Conservation (phyloP, 352 stramenopile species). For the Globisporangium megalacanthum region DNA sequence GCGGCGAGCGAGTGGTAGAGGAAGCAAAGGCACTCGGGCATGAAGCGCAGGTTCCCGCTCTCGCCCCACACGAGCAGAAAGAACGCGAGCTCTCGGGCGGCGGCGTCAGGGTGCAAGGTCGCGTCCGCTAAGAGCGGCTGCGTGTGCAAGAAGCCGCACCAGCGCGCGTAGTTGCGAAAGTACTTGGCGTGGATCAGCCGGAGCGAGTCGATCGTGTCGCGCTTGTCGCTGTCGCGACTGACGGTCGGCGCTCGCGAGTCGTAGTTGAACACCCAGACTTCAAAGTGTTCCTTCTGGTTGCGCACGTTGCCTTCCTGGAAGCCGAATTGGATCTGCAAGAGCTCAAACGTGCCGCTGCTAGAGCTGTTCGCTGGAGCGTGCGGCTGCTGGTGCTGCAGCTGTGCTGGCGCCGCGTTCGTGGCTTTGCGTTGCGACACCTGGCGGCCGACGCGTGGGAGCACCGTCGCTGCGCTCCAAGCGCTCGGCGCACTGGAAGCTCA, state of each 20-base stretch:
- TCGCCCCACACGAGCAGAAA: constrained; percentile 87
- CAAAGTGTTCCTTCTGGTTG: constrained; percentile 86
- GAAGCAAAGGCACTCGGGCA: constrained; percentile 88
- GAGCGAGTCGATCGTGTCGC: constrained; percentile 56
- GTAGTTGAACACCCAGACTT: constrained; percentile 81
- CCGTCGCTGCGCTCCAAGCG: too few relatives aligned
- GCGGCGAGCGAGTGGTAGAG: constrained; percentile 77
- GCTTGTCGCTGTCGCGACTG: not conserved
- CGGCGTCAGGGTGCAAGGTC: constrained; percentile 16
- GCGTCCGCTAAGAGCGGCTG: constrained; percentile 74
- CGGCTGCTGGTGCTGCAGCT: constrained; percentile 16
- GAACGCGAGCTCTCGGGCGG: constrained; percentile 65
- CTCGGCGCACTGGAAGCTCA: too few relatives aligned
- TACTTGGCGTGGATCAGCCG: constrained; percentile 91
- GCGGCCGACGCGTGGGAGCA: too few relatives aligned
- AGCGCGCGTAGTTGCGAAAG: constrained; percentile 91
- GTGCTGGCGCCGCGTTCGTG: constrained; percentile 26
- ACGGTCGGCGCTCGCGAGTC: constrained; percentile 43
- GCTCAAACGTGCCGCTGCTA: constrained; percentile 55
- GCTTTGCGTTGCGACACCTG: constrained; percentile 13
- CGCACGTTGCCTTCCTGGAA: constrained; percentile 82
- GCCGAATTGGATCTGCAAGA: constrained; percentile 78
- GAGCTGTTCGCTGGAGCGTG: constrained; percentile 4
- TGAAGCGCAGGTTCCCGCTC: constrained; percentile 79
- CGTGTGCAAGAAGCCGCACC: constrained; percentile 92